Percentiles rank a stretch among this genome's conserved stretches.
phyloP scores from a whole-genome alignment of 2,329 filamentous ascomycete species.

The Cladorrhinum sp. region DNA sequence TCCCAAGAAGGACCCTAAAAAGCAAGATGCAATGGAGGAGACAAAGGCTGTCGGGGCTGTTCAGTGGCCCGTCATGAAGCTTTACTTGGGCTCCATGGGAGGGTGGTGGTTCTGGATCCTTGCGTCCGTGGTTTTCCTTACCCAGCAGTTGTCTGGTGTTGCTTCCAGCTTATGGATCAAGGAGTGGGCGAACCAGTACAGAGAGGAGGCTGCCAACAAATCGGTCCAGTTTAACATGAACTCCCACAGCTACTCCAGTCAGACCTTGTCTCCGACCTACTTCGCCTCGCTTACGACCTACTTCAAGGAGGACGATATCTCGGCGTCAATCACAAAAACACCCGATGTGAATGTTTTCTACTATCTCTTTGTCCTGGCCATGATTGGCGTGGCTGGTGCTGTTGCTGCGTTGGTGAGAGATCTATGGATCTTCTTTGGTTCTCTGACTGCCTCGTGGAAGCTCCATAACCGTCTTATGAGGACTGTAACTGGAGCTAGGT shows the following conservation, averaged over 20 bases:
- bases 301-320: constrained; percentile 36
- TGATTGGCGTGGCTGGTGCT: constrained; percentile 75
- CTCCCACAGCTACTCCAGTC: constrained; percentile 36
- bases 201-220: constrained; percentile 37
- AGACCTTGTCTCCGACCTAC: constrained; percentile 37
- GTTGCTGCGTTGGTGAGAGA: constrained; percentile 80
- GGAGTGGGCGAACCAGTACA: constrained; percentile 91
- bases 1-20: constrained; percentile 45
- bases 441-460: constrained; percentile 79
- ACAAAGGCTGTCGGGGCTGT: constrained; percentile 81
- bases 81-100: constrained; percentile 92
- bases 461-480: constrained; percentile 78
- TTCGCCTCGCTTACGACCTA: constrained; percentile 41
- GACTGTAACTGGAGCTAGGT: constrained; percentile 81
- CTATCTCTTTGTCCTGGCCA: constrained; percentile 79
- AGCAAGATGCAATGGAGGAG: constrained; percentile 63
- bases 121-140: constrained; percentile 69
- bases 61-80: constrained; percentile 78
- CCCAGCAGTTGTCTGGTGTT: constrained; percentile 82
- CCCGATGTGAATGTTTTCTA: constrained; percentile 74
- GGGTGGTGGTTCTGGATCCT: constrained; percentile 91
- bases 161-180: constrained; percentile 93
- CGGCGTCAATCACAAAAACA: constrained; percentile 33
- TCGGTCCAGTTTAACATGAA: constrained; percentile 34
- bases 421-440: constrained; percentile 87